phyloP scores from a whole-genome alignment of 805 yeast genomes.

The Monosporozyma yasuniensis region DNA sequence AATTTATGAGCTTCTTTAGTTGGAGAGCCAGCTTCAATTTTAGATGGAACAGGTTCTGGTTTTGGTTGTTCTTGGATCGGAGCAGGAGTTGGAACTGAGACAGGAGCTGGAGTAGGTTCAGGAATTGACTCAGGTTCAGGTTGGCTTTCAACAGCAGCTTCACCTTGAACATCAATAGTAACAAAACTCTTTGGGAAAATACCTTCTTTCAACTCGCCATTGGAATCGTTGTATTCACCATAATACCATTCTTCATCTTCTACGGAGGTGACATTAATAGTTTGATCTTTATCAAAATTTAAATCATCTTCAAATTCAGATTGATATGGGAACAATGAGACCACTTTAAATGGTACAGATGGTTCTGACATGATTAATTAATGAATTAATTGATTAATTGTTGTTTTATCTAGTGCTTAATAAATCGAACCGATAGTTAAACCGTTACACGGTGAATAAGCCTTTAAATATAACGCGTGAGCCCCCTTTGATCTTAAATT shows the following conservation, averaged over 20 bases:
- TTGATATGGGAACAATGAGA: constrained; percentile 57
- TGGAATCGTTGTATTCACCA: constrained; percentile 48
- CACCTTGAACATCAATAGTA: constrained; percentile 19
- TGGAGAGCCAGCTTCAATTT: neutral
- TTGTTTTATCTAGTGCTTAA: no score
- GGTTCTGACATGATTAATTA: constrained; percentile 19
- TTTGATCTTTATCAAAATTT: constrained; percentile 55
- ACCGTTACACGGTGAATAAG: no score
- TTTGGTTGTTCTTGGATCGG: neutral
- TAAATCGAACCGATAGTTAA: neutral
- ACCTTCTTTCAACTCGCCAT: constrained; percentile 47
- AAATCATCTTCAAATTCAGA: constrained; percentile 80
- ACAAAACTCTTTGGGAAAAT: constrained; percentile 88
- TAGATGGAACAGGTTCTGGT: neutral
- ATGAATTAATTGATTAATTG: neutral
- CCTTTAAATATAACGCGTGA: neutral
- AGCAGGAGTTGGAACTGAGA: neutral
- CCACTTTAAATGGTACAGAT: constrained; percentile 53
- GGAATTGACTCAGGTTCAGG: neutral
- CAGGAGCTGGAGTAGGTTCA: neutral
- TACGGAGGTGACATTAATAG: constrained; percentile 62
- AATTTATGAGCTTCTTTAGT: neutral
- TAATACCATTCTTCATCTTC: constrained; percentile 91
- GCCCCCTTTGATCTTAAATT: constrained; percentile 1
- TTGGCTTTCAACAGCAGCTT: neutral